Conservation (phyloP, 176 grass and related monocot genomes). For the Avena insularis region DNA sequence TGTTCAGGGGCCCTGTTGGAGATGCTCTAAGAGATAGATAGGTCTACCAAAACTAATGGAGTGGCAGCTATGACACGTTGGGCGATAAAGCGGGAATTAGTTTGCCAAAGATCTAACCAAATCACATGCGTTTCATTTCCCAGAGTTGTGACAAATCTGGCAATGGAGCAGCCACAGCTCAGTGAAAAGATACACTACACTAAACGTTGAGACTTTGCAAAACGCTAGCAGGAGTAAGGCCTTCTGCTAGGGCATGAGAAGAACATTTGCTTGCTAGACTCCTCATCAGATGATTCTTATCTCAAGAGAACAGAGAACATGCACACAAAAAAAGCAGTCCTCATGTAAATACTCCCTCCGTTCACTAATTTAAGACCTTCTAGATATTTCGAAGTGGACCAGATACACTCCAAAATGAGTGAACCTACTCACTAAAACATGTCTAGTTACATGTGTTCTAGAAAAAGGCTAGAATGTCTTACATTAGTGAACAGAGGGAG, state of each 20-base stretch:
- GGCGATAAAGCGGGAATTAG: neutral
- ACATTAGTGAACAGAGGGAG: too few species aligned
- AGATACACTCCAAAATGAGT: too few species aligned
- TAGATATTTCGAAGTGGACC: too few species aligned
- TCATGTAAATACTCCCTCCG: neutral
- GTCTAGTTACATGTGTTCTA: too few species aligned
- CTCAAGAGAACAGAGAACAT: neutral
- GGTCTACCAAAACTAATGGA: neutral
- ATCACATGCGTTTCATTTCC: neutral
- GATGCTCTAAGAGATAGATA: neutral
- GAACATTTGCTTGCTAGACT: neutral
- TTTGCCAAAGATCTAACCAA: constrained; percentile 17
- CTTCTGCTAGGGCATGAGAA: neutral
- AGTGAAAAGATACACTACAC: constrained; percentile 14
- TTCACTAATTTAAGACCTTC: too few species aligned
- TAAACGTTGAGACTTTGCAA: neutral
- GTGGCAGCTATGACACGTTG: neutral
- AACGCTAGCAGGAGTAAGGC: constrained; percentile 9
- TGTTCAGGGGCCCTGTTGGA: neutral
- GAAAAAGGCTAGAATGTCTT: too few species aligned
- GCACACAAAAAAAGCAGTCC: neutral
- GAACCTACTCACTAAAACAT: too few species aligned
- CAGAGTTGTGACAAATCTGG: neutral
- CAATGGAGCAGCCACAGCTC: constrained; percentile 11
- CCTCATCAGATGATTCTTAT: neutral